Evolutionary conservation across 2,329 filamentous ascomycete genomes (phyloP).

Genomic region (Sporothrix globosa): DNA sequence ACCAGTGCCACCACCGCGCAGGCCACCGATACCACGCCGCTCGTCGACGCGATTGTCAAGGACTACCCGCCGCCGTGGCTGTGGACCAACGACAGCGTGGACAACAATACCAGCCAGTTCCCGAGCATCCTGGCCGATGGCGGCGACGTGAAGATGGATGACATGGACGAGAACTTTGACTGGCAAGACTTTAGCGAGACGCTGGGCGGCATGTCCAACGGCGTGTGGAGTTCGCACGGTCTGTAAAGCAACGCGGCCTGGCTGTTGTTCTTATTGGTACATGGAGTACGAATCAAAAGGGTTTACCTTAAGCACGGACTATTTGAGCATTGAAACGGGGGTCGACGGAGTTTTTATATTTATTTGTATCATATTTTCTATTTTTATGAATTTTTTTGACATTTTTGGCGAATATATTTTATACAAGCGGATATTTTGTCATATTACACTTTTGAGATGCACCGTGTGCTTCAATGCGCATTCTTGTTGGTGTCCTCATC

Average conservation of each 20-base stretch:
- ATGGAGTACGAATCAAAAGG: neutral
- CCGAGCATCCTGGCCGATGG: conserved; percentile 39
- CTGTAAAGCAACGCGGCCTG: conserved; percentile 22
- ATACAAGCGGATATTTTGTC: no score
- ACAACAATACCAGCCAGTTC: conserved; percentile 10
- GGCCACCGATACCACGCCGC: conserved; percentile 32
- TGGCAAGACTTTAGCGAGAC: conserved; percentile 47
- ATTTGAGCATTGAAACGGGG: neutral
- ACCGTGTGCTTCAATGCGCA: neutral
- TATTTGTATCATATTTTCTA: no score
- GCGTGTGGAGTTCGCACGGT: conserved; percentile 37
- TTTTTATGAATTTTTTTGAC: neutral
- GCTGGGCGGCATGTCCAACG: conserved; percentile 41
- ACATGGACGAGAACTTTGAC: conserved; percentile 47
- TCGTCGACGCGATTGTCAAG: conserved; percentile 49
- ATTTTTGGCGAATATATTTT: neutral
- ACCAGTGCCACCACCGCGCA: neutral
- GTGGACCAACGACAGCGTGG: conserved; percentile 48
- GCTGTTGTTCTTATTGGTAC: neutral
- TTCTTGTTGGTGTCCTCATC: neutral
- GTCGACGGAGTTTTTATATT: neutral
- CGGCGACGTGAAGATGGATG: conserved; percentile 45
- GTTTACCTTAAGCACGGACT: neutral
- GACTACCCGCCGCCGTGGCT: conserved; percentile 59
- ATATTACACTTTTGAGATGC: neutral